phyloP scores from a whole-genome alignment of 768 basidiomycete genomes.

The Kwoniella newhampshirensis region DNA sequence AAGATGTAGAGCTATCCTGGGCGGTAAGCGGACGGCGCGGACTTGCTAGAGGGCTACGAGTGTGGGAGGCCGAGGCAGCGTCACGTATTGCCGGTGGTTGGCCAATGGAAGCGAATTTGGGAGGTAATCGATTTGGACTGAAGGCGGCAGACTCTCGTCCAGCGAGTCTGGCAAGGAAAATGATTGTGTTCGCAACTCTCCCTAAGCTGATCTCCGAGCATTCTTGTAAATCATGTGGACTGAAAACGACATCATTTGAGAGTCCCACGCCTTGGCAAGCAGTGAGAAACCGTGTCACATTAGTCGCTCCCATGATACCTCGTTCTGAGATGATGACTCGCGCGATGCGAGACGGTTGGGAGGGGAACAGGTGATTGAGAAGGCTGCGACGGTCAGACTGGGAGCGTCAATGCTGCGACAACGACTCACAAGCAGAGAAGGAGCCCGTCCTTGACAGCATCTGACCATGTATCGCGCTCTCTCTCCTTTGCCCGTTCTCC shows the following conservation, averaged over 20 bases:
- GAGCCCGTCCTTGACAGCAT: conserved; percentile 78
- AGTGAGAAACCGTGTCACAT: conserved; percentile 64
- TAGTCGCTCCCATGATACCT: conserved; percentile 30
- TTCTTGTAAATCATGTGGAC: conserved; percentile 66
- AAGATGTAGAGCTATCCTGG: no score
- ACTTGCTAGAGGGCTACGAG: conserved; percentile 11
- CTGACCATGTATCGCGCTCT: conserved; percentile 70
- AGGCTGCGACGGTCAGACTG: conserved; percentile 21
- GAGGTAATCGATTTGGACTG: not conserved
- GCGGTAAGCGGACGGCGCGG: conserved; percentile 1
- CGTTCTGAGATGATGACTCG: conserved; percentile 53
- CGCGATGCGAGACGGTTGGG: conserved; percentile 33
- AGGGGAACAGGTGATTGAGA: conserved; percentile 37
- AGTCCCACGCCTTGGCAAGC: conserved; percentile 64
- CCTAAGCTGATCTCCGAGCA: conserved; percentile 64
- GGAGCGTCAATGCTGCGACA: conserved; percentile 9
- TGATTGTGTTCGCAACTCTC: conserved; percentile 72
- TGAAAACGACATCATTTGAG: conserved; percentile 66
- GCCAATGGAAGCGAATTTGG: conserved; percentile 7
- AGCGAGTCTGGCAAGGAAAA: conserved; percentile 65
- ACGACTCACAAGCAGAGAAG: conserved; percentile 84
- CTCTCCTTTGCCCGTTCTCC: conserved; percentile 65
- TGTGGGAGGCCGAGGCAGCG: not conserved
- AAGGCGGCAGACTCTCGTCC: conserved; percentile 51
- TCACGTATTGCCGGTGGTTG: conserved; percentile 16